Conservation (phyloP, 305 asterid species). For the Rubia occidens region DNA sequence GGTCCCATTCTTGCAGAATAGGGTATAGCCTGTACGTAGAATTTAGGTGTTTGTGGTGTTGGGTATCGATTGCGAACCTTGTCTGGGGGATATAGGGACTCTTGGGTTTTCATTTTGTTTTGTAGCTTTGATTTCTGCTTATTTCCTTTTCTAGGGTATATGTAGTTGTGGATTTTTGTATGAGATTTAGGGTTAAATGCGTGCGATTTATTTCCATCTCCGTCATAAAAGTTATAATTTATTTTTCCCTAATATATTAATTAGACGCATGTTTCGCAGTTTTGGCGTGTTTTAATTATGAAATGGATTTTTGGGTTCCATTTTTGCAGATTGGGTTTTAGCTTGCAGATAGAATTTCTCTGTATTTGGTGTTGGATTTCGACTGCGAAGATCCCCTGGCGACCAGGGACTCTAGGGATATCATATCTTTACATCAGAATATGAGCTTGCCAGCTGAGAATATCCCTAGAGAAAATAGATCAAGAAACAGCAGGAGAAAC, state of each 20-base stretch:
- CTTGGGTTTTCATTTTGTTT: background rate
- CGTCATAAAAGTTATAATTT: background rate
- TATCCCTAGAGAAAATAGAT: conserved; percentile 43
- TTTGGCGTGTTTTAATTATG: background rate
- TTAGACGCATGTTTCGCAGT: background rate
- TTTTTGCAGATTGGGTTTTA: background rate
- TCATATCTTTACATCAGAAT: conserved; percentile 35
- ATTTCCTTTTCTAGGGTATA: background rate
- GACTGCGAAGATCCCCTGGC: conserved; percentile 1
- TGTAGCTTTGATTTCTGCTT: background rate
- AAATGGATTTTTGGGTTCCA: background rate
- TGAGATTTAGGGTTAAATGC: background rate
- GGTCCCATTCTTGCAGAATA: conserved; percentile 11
- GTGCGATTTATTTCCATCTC: background rate
- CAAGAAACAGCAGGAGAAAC: conserved; percentile 33
- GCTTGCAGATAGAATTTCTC: background rate
- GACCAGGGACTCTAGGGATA: conserved; percentile 26
- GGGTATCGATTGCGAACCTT: conserved; percentile 11
- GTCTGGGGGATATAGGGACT: conserved; percentile 1
- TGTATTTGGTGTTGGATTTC: background rate
- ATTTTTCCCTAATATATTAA: background rate
- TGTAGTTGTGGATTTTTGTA: background rate
- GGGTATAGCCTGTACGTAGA: conserved; percentile 23
- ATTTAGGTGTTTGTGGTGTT: conserved; percentile 10
- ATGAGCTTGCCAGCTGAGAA: conserved; percentile 67